Conservation (phyloP, 2,329 filamentous ascomycete species). For the Sarocladium brachiariae region DNA sequence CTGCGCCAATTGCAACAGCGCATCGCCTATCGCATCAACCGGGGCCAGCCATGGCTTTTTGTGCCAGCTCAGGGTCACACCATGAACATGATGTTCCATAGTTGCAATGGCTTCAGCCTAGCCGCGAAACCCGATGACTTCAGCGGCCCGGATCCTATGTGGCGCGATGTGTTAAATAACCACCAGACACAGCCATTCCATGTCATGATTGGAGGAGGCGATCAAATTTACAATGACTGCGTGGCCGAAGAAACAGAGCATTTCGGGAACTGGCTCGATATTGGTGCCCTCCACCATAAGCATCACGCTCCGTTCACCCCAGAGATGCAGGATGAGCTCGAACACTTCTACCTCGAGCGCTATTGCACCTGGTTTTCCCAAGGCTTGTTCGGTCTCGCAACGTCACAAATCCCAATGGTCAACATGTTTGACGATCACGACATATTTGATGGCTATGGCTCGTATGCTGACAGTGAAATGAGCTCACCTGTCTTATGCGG, state of each 20-base stretch:
- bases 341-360: constrained; percentile 78
- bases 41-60: constrained; percentile 86
- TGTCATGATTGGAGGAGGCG: constrained; percentile 95
- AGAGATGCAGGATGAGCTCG: constrained; percentile 82
- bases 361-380: constrained; percentile 97
- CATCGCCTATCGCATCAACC: constrained; percentile 92
- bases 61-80: constrained; percentile 75
- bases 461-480: constrained; percentile 90
- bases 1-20: constrained; percentile 70
- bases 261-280: constrained; percentile 79
- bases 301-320: constrained; percentile 68
- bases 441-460: constrained; percentile 86
- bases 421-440: constrained; percentile 98
- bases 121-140: constrained; percentile 72
- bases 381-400: constrained; percentile 86
- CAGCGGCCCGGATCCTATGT: constrained; percentile 90
- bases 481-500: constrained; percentile 82
- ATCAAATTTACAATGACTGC: constrained; percentile 93
- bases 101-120: constrained; percentile 90
- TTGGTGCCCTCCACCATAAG: constrained; percentile 74
- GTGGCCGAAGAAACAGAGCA: constrained; percentile 67
- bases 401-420: constrained; percentile 93
- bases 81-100: constrained; percentile 99
- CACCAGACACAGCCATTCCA: constrained; percentile 93
- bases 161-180: constrained; percentile 89